Percentiles rank a stretch among this genome's conserved stretches.
These are phyloP conservation scores for Pouteria campechiana DNA, from an alignment of 179 eudicot species.

Conservation along the genomic window DNA sequence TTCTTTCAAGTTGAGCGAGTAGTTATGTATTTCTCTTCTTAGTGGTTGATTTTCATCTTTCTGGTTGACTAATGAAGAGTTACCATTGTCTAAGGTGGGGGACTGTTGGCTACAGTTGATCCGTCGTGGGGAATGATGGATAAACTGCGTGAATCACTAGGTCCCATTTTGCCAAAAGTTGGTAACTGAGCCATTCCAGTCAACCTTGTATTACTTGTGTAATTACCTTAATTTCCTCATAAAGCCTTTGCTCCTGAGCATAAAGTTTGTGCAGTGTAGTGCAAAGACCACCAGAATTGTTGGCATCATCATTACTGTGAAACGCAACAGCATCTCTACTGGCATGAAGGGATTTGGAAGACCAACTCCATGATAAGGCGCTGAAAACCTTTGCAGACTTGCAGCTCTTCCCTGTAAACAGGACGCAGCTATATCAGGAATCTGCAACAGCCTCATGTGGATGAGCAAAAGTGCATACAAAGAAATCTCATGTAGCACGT, in stretches of 20 bases:
- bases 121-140: too few relatives aligned
- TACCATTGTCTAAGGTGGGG: too few relatives aligned
- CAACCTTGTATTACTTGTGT: background rate
- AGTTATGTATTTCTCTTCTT: too few relatives aligned
- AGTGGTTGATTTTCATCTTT: too few relatives aligned
- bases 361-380: constrained; percentile 62
- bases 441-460: background rate
- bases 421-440: background rate
- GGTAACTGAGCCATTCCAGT: background rate
- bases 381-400: constrained; percentile 54
- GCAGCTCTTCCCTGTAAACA: constrained; percentile 42
- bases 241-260: constrained; percentile 56
- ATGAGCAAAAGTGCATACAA: background rate
- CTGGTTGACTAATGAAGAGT: too few relatives aligned
- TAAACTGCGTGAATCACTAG: background rate
- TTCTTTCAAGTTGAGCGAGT: too few relatives aligned
- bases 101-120: too few relatives aligned
- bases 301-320: constrained; percentile 34
- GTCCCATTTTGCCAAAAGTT: background rate
- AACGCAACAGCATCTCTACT: constrained; percentile 21
- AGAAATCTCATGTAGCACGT: too few relatives aligned
- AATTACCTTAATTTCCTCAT: constrained; percentile 58
- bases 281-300: constrained; percentile 69
- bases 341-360: constrained; percentile 42
- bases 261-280: constrained; percentile 54